phyloP scores from a whole-genome alignment of 805 yeast genomes.

The Metschnikowia colocasiae region DNA sequence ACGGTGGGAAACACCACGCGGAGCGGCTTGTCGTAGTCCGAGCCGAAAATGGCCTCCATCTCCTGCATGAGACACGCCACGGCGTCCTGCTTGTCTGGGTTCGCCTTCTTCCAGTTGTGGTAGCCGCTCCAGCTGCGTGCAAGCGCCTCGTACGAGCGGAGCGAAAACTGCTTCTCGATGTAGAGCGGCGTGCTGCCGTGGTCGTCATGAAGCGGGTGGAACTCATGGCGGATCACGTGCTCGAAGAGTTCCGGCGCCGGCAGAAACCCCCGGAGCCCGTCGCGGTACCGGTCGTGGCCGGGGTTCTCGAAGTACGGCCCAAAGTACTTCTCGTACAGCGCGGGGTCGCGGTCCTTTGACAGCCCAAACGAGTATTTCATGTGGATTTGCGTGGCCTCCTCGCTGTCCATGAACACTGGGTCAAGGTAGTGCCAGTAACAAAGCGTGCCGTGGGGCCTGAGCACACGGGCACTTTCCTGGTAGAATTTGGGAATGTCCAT shows the following conservation, averaged over 20 bases:
- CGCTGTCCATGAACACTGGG: constrained; percentile 52
- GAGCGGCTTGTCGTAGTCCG: constrained; percentile 42
- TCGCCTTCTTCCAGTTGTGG: constrained; percentile 34
- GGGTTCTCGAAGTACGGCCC: constrained; percentile 47
- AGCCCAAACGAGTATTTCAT: constrained; percentile 46
- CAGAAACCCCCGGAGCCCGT: constrained; percentile 37
- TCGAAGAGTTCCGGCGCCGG: constrained; percentile 25
- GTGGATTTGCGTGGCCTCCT: constrained; percentile 53
- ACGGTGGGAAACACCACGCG: constrained; percentile 56
- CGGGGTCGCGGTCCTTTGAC: constrained; percentile 14
- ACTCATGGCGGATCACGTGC: constrained; percentile 26
- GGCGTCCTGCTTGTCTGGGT: constrained; percentile 40
- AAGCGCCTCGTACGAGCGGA: constrained; percentile 23
- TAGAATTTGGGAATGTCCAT: constrained; percentile 55
- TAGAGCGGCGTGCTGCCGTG: constrained; percentile 19
- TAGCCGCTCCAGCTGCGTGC: constrained; percentile 39
- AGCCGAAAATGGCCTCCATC: constrained; percentile 40
- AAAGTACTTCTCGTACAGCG: constrained; percentile 40
- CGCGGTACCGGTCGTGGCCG: constrained; percentile 42
- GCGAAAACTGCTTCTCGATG: constrained; percentile 20
- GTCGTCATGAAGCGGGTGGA: constrained; percentile 24
- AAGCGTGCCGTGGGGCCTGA: constrained; percentile 62
- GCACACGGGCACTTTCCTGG: constrained; percentile 43
- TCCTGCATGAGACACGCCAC: constrained; percentile 46
- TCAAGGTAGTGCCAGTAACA: constrained; percentile 81